These are phyloP conservation scores for Psilocybe tampanensis DNA, from an alignment of 768 basidiomycete genomes.

Conservation along the genomic window DNA sequence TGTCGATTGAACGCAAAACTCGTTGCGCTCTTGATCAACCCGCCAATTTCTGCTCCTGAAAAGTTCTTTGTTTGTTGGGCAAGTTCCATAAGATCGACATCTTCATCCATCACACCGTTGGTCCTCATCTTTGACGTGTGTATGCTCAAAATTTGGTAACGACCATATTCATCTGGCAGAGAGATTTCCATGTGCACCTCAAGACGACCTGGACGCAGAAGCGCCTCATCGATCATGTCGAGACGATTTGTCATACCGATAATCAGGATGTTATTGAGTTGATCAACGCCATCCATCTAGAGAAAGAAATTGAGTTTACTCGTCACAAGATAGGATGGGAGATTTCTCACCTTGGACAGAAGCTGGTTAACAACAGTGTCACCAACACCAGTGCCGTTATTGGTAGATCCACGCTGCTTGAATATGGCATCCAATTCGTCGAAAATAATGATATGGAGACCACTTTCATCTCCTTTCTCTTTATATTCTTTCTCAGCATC, in stretches of 20 bases:
- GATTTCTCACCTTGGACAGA: slow-evolving; percentile 75
- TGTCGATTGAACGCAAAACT: slow-evolving; percentile 98
- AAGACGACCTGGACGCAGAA: slow-evolving; percentile 95
- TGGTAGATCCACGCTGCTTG: slow-evolving; percentile 95
- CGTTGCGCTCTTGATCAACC: slow-evolving; percentile 96
- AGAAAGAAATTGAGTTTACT: not conserved
- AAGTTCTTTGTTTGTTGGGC: slow-evolving; percentile 93
- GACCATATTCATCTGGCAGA: slow-evolving; percentile 90
- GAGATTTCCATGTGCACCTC: slow-evolving; percentile 99
- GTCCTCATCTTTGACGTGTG: slow-evolving; percentile 94
- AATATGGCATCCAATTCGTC: slow-evolving; percentile 98
- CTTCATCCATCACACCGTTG: slow-evolving; percentile 86
- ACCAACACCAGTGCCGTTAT: slow-evolving; percentile 94
- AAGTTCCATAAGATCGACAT: slow-evolving; percentile 84
- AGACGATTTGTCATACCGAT: slow-evolving; percentile 99
- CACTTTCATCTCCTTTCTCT: slow-evolving; percentile 95
- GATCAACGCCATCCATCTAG: slow-evolving; percentile 99
- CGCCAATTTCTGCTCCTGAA: slow-evolving; percentile 94
- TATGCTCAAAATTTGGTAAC: slow-evolving; percentile 91
- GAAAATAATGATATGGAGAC: slow-evolving; percentile 98
- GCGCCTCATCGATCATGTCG: slow-evolving; percentile 99
- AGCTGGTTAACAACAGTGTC: slow-evolving; percentile 99
- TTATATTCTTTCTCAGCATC: slow-evolving; percentile 99
- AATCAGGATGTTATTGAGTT: slow-evolving; percentile 97
- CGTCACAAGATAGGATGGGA: not conserved